These are phyloP conservation scores for Solanum commersonii DNA, from an alignment of 257 asterid genomes.

Conservation along the genomic window DNA sequence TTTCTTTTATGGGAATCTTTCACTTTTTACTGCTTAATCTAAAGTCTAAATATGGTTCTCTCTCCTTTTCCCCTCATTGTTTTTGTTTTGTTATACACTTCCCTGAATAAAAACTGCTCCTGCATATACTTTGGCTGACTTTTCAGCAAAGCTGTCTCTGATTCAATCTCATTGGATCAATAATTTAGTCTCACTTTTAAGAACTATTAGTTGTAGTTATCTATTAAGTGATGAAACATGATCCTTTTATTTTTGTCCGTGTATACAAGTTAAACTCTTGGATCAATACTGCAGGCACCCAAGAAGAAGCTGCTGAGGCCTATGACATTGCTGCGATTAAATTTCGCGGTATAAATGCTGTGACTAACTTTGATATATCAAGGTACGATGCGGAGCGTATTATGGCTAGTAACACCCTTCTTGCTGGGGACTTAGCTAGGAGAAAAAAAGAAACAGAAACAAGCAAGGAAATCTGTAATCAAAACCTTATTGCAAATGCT, in stretches of 20 bases:
- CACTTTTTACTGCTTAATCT: slow-evolving; percentile 1
- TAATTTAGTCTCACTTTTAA: not conserved
- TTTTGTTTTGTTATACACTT: not conserved
- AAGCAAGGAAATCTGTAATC: not conserved
- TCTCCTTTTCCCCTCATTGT: not conserved
- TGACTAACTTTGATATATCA: slow-evolving; percentile 79
- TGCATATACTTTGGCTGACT: not conserved
- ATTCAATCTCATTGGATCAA: not conserved
- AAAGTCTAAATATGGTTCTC: not conserved
- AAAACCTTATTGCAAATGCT: not conserved
- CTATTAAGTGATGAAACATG: not conserved
- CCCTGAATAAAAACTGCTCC: not conserved
- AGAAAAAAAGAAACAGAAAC: slow-evolving; percentile 26
- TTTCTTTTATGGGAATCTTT: not conserved
- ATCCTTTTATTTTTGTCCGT: not conserved
- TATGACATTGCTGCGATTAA: slow-evolving; percentile 93
- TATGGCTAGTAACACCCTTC: slow-evolving; percentile 73
- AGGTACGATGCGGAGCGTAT: slow-evolving; percentile 72
- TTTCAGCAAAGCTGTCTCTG: not conserved
- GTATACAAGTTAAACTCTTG: not conserved
- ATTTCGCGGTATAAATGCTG: slow-evolving; percentile 82
- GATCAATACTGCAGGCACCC: slow-evolving; percentile 47
- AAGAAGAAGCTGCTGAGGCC: slow-evolving; percentile 99
- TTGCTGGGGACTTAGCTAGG: slow-evolving; percentile 73
- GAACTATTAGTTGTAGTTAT: not conserved